Percentiles rank a stretch among this genome's conserved stretches.
Conservation (phyloP, 2,329 filamentous ascomycete genomes). For the Rugonectria rugulosa region DNA sequence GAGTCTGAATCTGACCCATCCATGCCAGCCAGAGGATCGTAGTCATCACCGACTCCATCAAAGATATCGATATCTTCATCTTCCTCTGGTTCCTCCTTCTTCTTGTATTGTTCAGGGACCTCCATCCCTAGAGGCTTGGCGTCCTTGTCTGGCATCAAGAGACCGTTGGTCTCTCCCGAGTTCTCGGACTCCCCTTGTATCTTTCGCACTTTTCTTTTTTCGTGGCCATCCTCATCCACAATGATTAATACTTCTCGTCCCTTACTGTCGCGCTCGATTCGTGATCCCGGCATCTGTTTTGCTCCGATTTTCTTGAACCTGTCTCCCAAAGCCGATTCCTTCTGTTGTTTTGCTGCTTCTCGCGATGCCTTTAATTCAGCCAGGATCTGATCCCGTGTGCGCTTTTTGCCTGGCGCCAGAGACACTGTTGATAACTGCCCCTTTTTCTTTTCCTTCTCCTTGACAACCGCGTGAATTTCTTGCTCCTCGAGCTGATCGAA, state of each 20-base stretch:
- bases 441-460: slow-evolving; percentile 65
- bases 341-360: slow-evolving; percentile 63
- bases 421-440: slow-evolving; percentile 65
- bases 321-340: slow-evolving; percentile 61
- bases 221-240: slow-evolving; percentile 70
- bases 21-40: slow-evolving; percentile 70
- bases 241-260: slow-evolving; percentile 71
- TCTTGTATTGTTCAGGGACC: slow-evolving; percentile 65
- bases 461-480: slow-evolving; percentile 62
- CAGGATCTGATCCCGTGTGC: slow-evolving; percentile 71
- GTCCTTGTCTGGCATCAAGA: slow-evolving; percentile 63
- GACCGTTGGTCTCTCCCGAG: slow-evolving; percentile 47
- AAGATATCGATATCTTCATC: slow-evolving; percentile 71
- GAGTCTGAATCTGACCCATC: slow-evolving; percentile 56
- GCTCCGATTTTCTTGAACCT: slow-evolving; percentile 72
- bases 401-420: slow-evolving; percentile 64
- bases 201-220: slow-evolving; percentile 70
- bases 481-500: slow-evolving; percentile 65
- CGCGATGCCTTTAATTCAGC: slow-evolving; percentile 71
- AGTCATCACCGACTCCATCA: slow-evolving; percentile 70
- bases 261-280: slow-evolving; percentile 67
- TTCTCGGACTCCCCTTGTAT: slow-evolving; percentile 50
- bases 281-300: slow-evolving; percentile 59
- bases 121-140: slow-evolving; percentile 70
- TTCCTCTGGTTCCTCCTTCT: slow-evolving; percentile 55